These are phyloP conservation scores for Cyclotella baltica DNA, from an alignment of 108 stramenopile genomes.

Conservation along the genomic window DNA sequence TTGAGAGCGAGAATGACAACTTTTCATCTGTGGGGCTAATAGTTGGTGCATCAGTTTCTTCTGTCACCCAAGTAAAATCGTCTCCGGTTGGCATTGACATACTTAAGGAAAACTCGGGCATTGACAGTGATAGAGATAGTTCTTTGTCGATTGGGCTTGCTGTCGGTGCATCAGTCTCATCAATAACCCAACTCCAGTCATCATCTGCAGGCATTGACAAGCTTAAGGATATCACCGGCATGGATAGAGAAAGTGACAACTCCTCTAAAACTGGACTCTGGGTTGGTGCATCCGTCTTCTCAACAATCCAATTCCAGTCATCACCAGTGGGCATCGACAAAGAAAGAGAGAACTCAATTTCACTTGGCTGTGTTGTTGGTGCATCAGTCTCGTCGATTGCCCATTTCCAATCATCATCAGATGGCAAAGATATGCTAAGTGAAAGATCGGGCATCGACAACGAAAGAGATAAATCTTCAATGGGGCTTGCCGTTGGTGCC, in stretches of 20 bases:
- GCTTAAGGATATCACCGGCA: neutral
- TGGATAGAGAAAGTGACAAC: neutral
- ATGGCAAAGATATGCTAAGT: neutral
- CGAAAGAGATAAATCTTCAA: neutral
- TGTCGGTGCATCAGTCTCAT: neutral
- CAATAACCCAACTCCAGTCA: neutral
- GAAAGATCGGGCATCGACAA: neutral
- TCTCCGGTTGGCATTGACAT: neutral
- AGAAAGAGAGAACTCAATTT: neutral
- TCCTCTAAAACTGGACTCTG: neutral
- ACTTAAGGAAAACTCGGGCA: slow-evolving; percentile 7
- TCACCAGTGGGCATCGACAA: neutral
- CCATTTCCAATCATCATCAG: slow-evolving; percentile 4
- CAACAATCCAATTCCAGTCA: neutral
- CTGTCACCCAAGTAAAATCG: neutral
- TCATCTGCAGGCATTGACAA: neutral
- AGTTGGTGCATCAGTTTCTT: neutral
- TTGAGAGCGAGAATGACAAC: neutral
- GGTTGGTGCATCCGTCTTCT: neutral
- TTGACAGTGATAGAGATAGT: neutral
- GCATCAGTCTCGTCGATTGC: neutral
- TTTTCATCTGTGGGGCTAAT: neutral
- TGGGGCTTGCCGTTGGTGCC: neutral
- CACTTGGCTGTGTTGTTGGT: neutral
- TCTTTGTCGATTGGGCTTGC: neutral